phyloP scores from a whole-genome alignment of 495 filamentous ascomycete genomes.

The Aspergillus steynii region DNA sequence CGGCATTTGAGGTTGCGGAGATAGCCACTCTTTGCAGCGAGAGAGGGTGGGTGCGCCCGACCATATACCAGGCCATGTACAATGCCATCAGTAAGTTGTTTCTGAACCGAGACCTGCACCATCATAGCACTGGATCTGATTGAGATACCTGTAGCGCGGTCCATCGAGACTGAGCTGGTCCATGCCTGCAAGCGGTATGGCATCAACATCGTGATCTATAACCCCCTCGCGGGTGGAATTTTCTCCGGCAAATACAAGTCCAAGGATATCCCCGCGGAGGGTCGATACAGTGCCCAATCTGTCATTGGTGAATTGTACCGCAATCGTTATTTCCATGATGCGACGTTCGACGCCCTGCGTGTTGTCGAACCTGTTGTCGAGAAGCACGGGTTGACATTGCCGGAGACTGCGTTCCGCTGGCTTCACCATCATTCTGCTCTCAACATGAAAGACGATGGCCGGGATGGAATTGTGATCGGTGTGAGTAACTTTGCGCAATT shows the following conservation, averaged over 20 bases:
- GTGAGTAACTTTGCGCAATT: conserved; percentile 74
- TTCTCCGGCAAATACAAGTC: conserved; percentile 85
- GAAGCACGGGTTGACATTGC: conserved; percentile 73
- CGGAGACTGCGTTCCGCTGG: conserved; percentile 87
- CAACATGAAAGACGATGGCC: conserved; percentile 67
- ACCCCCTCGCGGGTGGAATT: conserved; percentile 81
- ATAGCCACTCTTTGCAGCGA: conserved; percentile 78
- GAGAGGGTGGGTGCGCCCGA: conserved; percentile 66
- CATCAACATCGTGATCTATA: conserved; percentile 88
- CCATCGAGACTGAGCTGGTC: conserved; percentile 78
- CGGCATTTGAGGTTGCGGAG: conserved; percentile 90
- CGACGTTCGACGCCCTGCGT: conserved; percentile 73
- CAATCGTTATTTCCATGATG: conserved; percentile 76
- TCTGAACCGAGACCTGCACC: conserved; percentile 59
- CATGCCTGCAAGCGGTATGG: conserved; percentile 81
- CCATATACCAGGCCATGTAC: conserved; percentile 67
- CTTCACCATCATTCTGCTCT: conserved; percentile 76
- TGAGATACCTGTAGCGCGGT: conserved; percentile 53
- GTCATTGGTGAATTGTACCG: conserved; percentile 66
- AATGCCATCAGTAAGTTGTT: conserved; percentile 55
- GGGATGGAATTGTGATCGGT: conserved; percentile 80
- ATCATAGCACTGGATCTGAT: conserved; percentile 57
- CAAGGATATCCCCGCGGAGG: conserved; percentile 62
- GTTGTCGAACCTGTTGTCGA: conserved; percentile 71
- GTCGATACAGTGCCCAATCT: conserved; percentile 65